Evolutionary conservation across 2,329 filamentous ascomycete genomes (phyloP), one percentile per base, ranked within the genome.

Genomic region (Catunica adiposa): DNA sequence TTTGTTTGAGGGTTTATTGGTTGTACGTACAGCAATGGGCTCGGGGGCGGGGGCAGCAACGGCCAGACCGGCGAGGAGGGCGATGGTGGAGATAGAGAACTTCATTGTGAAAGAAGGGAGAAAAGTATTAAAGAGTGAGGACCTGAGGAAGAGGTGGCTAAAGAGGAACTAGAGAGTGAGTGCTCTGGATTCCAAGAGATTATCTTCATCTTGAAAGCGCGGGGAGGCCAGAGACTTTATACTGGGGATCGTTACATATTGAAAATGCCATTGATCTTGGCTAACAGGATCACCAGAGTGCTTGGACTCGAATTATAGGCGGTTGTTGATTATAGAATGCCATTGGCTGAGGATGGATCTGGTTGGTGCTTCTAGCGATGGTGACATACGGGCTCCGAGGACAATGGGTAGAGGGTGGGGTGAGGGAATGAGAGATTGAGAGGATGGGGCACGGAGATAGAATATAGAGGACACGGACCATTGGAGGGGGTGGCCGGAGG

Each of bases 81-180:
- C 37, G 7, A 66, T 54, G 42, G 61, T 40, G 17, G 62, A 61
- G 42, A 65, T 4, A n/a, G 63, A 62, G 58, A 64, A 59, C 63
- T 65, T 68, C 67, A 68, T 68, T 55, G 2, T 56, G 60, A 42
- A 59, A 42, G 53, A 54, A 11, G 9, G 22, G 44, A 14, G 14
- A 26, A 51, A 51, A 37, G 8, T 29, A n/a, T 23, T 14, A 29
- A 51, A 31, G 11, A 31, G 5, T 23, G 23, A 22, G 29, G 48
- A 17, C 9, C 17, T 34, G 26, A 34, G 29, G 22, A 51, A 22
- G 22, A 26, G 14, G 48, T 6, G 40, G 51, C 22, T n/a, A 46
- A 20, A 54, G 20, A 31, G 20, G n/a, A 44, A 17, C 7, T 17
- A 44, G 40, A 44, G 40, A 44, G 40, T 34, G 40, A 44, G 40